These are phyloP conservation scores for Penicillium herquei DNA, from an alignment of 495 filamentous ascomycete genomes.

Conservation along the genomic window DNA sequence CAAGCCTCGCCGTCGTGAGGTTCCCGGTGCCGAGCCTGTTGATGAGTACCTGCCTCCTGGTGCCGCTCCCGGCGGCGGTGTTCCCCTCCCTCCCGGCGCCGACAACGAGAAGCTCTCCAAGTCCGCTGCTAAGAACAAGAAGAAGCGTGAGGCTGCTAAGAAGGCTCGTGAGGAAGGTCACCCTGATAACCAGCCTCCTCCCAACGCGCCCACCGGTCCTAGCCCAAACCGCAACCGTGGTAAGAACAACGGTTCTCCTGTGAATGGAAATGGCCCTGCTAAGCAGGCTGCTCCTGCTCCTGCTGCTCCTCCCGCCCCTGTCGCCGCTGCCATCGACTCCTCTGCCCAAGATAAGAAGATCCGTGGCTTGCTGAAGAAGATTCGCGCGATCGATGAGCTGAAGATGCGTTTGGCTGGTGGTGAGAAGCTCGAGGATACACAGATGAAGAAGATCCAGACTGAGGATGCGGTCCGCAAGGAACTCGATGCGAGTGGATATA, in stretches of 20 bases:
- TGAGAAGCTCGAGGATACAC: conserved; percentile 96
- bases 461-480: conserved; percentile 81
- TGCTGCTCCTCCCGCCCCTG: conserved; percentile 17
- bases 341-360: conserved; percentile 80
- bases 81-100: conserved; percentile 53
- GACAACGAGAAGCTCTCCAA: conserved; percentile 74
- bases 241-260: conserved; percentile 39
- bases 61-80: conserved; percentile 69
- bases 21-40: conserved; percentile 74
- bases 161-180: conserved; percentile 77
- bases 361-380: conserved; percentile 88
- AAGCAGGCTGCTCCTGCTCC: conserved; percentile 15
- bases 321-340: conserved; percentile 31
- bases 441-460: conserved; percentile 96
- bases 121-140: conserved; percentile 94
- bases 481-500: conserved; percentile 62
- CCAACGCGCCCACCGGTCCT: conserved; percentile 64
- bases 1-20: conserved; percentile 61
- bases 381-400: conserved; percentile 93
- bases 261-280: conserved; percentile 17
- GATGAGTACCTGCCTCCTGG: conserved; percentile 62
- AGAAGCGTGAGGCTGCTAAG: conserved; percentile 89
- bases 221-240: conserved; percentile 34
- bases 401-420: conserved; percentile 93
- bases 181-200: conserved; percentile 40